These are phyloP conservation scores for Chamaecyparis obtusa DNA, from an alignment of 75 land plant genomes.

Conservation along the genomic window DNA sequence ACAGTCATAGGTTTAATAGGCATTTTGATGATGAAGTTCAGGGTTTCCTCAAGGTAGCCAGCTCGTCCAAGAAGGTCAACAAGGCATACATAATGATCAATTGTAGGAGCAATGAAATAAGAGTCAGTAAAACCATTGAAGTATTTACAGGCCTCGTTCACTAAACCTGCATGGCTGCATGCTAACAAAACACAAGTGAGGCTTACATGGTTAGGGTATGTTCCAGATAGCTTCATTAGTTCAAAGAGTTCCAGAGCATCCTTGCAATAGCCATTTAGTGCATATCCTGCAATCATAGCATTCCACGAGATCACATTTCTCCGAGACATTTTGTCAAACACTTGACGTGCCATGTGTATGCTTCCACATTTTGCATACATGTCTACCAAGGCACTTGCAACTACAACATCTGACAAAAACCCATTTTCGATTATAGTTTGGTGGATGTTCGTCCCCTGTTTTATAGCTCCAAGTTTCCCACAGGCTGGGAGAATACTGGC, in stretches of 20 bases:
- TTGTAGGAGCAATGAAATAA: constrained; percentile 18
- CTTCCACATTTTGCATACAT: constrained; percentile 31
- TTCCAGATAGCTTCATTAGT: constrained; percentile 9
- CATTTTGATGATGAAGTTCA: constrained; percentile 19
- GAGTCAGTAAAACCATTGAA: constrained; percentile 14
- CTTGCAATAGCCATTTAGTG: neutral
- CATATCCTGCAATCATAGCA: constrained; percentile 20
- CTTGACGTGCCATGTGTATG: constrained; percentile 13
- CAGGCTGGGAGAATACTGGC: constrained; percentile 18
- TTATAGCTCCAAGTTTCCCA: constrained; percentile 8
- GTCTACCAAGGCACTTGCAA: constrained; percentile 16
- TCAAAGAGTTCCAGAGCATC: constrained; percentile 15
- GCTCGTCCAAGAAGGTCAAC: constrained; percentile 34
- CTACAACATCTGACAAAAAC: constrained; percentile 7
- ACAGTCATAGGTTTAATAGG: constrained; percentile 10
- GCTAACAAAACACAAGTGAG: constrained; percentile 24
- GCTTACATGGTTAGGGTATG: constrained; percentile 20
- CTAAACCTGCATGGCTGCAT: constrained; percentile 28
- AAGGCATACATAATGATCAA: constrained; percentile 25
- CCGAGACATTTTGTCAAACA: constrained; percentile 18
- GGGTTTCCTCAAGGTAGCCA: constrained; percentile 19
- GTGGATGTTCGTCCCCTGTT: constrained; percentile 19
- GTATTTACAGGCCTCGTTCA: constrained; percentile 14
- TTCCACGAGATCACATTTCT: constrained; percentile 16
- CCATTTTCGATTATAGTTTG: constrained; percentile 13